Conservation (phyloP, 73 alveolate genomes). For the Tetrahymena elliotti region DNA sequence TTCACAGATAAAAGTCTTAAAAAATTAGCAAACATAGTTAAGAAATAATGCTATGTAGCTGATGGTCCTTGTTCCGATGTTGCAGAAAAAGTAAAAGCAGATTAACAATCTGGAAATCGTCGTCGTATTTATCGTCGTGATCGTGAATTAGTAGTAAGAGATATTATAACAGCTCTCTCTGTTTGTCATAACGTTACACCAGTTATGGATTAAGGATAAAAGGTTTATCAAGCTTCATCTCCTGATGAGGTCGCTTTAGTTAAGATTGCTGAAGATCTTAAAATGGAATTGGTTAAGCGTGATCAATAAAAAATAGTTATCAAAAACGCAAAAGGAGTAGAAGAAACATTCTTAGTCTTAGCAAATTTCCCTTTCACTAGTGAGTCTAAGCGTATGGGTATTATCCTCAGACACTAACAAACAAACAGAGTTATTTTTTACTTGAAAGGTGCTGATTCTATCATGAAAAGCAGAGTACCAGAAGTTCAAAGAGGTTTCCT, state of each 20-base stretch:
- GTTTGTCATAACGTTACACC: constrained; percentile 95
- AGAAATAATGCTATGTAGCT: constrained; percentile 43
- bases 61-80: constrained; percentile 60
- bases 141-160: constrained; percentile 67
- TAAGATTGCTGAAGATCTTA: constrained; percentile 76
- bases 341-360: constrained; percentile 64
- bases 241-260: constrained; percentile 95
- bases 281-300: constrained; percentile 58
- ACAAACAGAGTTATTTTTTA: constrained; percentile 67
- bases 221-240: constrained; percentile 54
- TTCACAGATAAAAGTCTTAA: constrained; percentile 61
- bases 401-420: constrained; percentile 54
- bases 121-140: constrained; percentile 46
- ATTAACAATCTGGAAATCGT: constrained; percentile 3
- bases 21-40: constrained; percentile 55
- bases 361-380: constrained; percentile 84
- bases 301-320: constrained; percentile 53
- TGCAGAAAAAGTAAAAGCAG: constrained; percentile 34
- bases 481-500: constrained; percentile 61
- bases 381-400: constrained; percentile 92
- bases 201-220: constrained; percentile 57
- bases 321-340: constrained; percentile 45
- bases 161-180: constrained; percentile 71
- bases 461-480: constrained; percentile 76
- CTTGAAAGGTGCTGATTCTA: constrained; percentile 94